A percentile compares a stretch with the other conserved stretches of the same genome.
phyloP scores from a whole-genome alignment of 768 basidiomycete species.

The Hysterangium stoloniferum region DNA sequence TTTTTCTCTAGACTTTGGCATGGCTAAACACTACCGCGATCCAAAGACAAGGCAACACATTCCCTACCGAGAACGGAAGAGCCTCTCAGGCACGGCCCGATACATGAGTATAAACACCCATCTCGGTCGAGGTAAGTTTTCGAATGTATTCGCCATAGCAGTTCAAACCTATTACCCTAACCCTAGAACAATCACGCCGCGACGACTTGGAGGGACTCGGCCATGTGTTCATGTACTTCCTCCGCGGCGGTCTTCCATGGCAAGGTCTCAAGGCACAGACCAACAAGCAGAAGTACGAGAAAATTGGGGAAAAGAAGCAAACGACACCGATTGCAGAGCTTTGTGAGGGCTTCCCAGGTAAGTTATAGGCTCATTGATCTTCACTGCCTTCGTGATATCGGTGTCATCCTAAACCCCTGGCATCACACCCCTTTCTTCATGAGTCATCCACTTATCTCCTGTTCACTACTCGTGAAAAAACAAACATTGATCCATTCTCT shows the following conservation, averaged over 20 bases:
- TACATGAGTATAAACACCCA: slow-evolving; percentile 99
- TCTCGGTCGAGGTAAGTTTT: slow-evolving; percentile 75
- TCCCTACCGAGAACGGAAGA: slow-evolving; percentile 98
- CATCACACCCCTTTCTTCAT: too few species aligned
- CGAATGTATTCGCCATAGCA: not conserved
- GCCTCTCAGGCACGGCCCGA: slow-evolving; percentile 89
- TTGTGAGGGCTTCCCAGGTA: slow-evolving; percentile 95
- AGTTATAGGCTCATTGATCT: slow-evolving; percentile 20
- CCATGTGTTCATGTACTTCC: slow-evolving; percentile 99
- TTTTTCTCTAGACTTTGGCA: slow-evolving; percentile 73
- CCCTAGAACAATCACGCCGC: slow-evolving; percentile 58
- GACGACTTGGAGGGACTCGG: slow-evolving; percentile 96
- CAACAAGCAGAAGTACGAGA: slow-evolving; percentile 99
- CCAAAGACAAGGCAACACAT: slow-evolving; percentile 97
- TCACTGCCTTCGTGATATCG: too few species aligned
- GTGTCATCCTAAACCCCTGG: too few species aligned
- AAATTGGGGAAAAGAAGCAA: slow-evolving; percentile 99
- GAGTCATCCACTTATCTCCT: too few species aligned
- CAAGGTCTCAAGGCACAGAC: slow-evolving; percentile 96
- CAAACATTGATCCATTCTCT: slow-evolving; percentile 3
- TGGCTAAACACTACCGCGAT: slow-evolving; percentile 99
- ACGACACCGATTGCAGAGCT: slow-evolving; percentile 85
- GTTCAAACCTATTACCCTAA: not conserved
- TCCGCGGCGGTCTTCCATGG: slow-evolving; percentile 95
- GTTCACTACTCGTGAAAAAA: too few species aligned